phyloP scores from a whole-genome alignment of 179 eudicot species.

The Sideroxylon spinosum region DNA sequence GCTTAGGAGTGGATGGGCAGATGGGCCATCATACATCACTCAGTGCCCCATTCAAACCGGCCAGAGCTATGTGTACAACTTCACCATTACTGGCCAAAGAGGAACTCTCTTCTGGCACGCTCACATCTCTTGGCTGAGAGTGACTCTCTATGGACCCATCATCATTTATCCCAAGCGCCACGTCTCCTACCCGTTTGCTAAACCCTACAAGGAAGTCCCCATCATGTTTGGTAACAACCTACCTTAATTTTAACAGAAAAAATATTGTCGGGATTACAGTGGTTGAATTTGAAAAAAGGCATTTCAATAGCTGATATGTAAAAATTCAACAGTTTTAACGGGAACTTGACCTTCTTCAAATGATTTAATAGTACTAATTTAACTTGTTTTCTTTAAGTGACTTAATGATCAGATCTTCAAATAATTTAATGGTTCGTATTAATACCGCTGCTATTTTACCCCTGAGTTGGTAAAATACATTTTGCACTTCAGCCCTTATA shows the following conservation, averaged over 20 bases:
- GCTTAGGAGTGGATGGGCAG: conserved; percentile 57
- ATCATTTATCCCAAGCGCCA: conserved; percentile 46
- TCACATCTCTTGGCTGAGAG: conserved; percentile 60
- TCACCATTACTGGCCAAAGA: conserved; percentile 52
- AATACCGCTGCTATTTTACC: too few species aligned
- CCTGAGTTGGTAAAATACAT: too few species aligned
- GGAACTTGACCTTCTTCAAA: too few species aligned
- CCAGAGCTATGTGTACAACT: conserved; percentile 53
- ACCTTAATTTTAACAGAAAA: background rate
- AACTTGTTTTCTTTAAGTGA: too few species aligned
- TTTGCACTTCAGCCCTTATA: too few species aligned
- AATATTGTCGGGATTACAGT: too few species aligned
- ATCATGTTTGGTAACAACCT: conserved; percentile 42
- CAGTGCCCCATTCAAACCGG: conserved; percentile 60
- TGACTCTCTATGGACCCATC: conserved; percentile 48
- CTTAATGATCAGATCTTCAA: too few species aligned
- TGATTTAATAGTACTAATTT: too few species aligned
- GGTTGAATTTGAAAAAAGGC: too few species aligned
- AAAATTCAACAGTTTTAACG: too few species aligned
- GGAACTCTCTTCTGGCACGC: conserved; percentile 69
- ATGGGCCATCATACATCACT: conserved; percentile 60
- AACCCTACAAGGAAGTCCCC: conserved; percentile 58
- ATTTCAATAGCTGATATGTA: too few species aligned
- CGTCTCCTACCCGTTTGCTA: conserved; percentile 51
- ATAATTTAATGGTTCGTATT: too few species aligned